Conservation (phyloP, 1,284 basidiomycete species). For the Cerioporus squamosus region DNA sequence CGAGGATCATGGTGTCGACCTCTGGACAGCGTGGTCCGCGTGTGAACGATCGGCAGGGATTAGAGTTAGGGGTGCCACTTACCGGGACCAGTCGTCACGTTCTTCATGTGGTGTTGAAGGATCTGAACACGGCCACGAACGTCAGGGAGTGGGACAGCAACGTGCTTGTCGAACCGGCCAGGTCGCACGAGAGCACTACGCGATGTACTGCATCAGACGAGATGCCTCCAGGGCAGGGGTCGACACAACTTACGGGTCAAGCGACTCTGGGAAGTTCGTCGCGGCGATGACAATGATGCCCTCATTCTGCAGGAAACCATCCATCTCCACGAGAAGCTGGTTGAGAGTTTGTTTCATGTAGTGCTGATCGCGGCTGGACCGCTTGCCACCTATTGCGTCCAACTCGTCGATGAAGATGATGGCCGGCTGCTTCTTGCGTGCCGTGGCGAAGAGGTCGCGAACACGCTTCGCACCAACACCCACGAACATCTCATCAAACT, state of each 20-base stretch:
- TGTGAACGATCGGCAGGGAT: constrained; percentile 12
- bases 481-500: constrained; percentile 98
- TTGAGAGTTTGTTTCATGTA: constrained; percentile 94
- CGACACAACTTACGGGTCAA: constrained; percentile 73
- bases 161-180: constrained; percentile 91
- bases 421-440: constrained; percentile 92
- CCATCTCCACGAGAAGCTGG: constrained; percentile 93
- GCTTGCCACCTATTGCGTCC: constrained; percentile 93
- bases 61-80: constrained; percentile 22
- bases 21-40: constrained; percentile 43
- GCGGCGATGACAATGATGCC: constrained; percentile 94
- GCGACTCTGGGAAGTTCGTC: constrained; percentile 92
- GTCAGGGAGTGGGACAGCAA: constrained; percentile 90
- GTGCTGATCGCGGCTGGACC: constrained; percentile 86
- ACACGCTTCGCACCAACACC: constrained; percentile 97
- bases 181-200: constrained; percentile 82
- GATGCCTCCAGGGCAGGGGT: background rate
- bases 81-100: constrained; percentile 70
- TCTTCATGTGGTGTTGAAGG: constrained; percentile 86
- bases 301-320: constrained; percentile 90
- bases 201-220: background rate
- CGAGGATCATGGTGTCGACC: constrained; percentile 84
- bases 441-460: constrained; percentile 93
- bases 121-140: constrained; percentile 89
- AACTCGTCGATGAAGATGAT: constrained; percentile 96